phyloP scores from a whole-genome alignment of 1,284 basidiomycete species.

The Agroathelia rolfsii region DNA sequence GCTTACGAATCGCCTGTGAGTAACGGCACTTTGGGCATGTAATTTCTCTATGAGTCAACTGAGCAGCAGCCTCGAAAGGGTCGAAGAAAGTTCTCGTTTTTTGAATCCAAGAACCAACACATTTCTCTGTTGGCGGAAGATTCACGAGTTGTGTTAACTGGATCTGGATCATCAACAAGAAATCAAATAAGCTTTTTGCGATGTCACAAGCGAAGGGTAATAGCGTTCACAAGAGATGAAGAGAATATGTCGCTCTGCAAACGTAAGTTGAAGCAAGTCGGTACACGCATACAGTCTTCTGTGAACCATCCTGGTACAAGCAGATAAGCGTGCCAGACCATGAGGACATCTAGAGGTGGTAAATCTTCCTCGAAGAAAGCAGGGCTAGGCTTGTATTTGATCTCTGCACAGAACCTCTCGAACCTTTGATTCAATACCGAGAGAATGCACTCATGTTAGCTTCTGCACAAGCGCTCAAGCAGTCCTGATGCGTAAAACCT shows the following conservation, averaged over 20 bases:
- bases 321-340: constrained; percentile 39
- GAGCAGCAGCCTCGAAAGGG: constrained; percentile 23
- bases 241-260: constrained; percentile 14
- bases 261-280: constrained; percentile 13
- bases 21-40: constrained; percentile 26
- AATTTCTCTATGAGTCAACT: constrained; percentile 15
- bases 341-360: constrained; percentile 35
- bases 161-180: constrained; percentile 3
- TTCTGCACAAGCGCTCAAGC: too few relatives aligned
- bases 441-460: too few relatives aligned
- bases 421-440: too few relatives aligned
- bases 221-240: constrained; percentile 14
- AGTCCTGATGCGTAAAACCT: too few relatives aligned
- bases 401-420: too few relatives aligned
- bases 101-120: constrained; percentile 19
- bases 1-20: constrained; percentile 21
- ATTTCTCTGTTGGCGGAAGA: constrained; percentile 14
- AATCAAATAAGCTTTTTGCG: constrained; percentile 9
- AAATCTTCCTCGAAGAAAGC: constrained; percentile 16
- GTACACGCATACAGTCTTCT: constrained; percentile 27
- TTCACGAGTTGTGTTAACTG: constrained; percentile 10
- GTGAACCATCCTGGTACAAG: constrained; percentile 31
- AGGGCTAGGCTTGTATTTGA: too few relatives aligned
- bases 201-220: neutral
- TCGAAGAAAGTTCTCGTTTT: constrained; percentile 23